These are phyloP conservation scores for Fusarium hainanense DNA, from an alignment of 2,329 filamentous ascomycete species.

Conservation along the genomic window DNA sequence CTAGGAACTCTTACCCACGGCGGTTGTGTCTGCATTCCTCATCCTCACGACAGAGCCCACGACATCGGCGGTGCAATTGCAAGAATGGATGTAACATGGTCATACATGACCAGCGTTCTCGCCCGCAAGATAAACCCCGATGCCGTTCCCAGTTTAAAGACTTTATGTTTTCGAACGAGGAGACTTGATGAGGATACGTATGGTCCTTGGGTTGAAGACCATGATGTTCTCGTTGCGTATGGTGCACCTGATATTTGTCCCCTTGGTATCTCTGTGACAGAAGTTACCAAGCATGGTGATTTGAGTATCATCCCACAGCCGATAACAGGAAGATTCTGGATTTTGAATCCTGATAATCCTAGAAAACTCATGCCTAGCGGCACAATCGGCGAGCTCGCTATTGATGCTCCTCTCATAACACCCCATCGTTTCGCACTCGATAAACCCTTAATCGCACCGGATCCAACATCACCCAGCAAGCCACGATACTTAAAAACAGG, in stretches of 20 bases:
- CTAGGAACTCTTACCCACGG: conserved; percentile 65
- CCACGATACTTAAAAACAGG: conserved; percentile 61
- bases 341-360: conserved; percentile 64
- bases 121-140: conserved; percentile 57
- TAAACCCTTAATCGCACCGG: conserved; percentile 44
- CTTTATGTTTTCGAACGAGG: conserved; percentile 60
- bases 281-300: conserved; percentile 53
- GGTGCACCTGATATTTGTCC: conserved; percentile 64
- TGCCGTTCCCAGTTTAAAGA: conserved; percentile 53
- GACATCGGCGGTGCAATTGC: conserved; percentile 63
- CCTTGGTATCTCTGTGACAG: conserved; percentile 61
- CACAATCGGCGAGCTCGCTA: conserved; percentile 48
- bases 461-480: not conserved
- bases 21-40: conserved; percentile 69
- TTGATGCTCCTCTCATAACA: conserved; percentile 61
- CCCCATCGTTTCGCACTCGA: conserved; percentile 52
- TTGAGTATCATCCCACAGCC: conserved; percentile 59
- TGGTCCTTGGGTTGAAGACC: conserved; percentile 58
- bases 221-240: conserved; percentile 62
- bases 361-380: conserved; percentile 55
- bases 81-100: conserved; percentile 62
- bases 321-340: conserved; percentile 62
- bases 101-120: conserved; percentile 69
- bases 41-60: conserved; percentile 59
- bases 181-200: conserved; percentile 63